A percentile compares a stretch with the other conserved stretches of the same genome.
These are phyloP conservation scores for Aspergillus ustus DNA, from an alignment of 2,329 filamentous ascomycete species.

Conservation along the genomic window DNA sequence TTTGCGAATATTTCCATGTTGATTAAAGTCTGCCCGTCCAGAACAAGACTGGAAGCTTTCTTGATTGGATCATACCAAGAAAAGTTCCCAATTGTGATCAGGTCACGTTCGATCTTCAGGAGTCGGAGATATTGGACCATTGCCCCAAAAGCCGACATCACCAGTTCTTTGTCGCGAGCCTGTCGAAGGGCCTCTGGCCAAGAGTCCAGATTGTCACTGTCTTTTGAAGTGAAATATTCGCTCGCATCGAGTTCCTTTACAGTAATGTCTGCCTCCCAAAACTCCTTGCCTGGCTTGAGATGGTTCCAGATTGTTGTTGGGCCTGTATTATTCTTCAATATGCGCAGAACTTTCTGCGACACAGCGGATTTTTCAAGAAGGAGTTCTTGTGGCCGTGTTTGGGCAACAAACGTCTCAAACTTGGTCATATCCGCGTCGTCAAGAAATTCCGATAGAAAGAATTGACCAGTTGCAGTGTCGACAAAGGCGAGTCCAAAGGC, in stretches of 20 bases:
- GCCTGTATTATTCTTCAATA: conserved; percentile 92
- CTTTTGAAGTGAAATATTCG: conserved; percentile 73
- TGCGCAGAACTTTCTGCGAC: conserved; percentile 86
- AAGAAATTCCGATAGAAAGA: conserved; percentile 87
- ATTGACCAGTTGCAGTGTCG: conserved; percentile 93
- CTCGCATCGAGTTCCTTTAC: conserved; percentile 78
- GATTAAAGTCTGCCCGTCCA: conserved; percentile 95
- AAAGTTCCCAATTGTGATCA: conserved; percentile 90
- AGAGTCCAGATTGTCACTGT: conserved; percentile 62
- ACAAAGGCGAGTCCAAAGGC: conserved; percentile 92
- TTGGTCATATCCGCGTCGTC: conserved; percentile 94
- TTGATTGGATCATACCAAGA: conserved; percentile 90
- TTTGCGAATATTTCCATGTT: conserved; percentile 98
- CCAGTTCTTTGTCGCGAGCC: conserved; percentile 74
- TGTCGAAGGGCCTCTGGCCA: conserved; percentile 80
- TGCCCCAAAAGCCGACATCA: conserved; percentile 91
- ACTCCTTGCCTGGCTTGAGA: conserved; percentile 83
- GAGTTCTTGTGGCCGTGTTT: conserved; percentile 85
- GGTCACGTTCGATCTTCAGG: conserved; percentile 84
- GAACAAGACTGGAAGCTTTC: conserved; percentile 83
- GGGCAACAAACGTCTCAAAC: conserved; percentile 95
- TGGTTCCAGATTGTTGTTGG: conserved; percentile 96
- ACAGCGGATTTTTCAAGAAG: conserved; percentile 85
- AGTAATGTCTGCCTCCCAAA: conserved; percentile 84
- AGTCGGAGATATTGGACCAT: conserved; percentile 83